These are phyloP conservation scores for Saccharomyces hybrid DNA, from an alignment of 1,139 yeast genomes.

Conservation along the genomic window DNA sequence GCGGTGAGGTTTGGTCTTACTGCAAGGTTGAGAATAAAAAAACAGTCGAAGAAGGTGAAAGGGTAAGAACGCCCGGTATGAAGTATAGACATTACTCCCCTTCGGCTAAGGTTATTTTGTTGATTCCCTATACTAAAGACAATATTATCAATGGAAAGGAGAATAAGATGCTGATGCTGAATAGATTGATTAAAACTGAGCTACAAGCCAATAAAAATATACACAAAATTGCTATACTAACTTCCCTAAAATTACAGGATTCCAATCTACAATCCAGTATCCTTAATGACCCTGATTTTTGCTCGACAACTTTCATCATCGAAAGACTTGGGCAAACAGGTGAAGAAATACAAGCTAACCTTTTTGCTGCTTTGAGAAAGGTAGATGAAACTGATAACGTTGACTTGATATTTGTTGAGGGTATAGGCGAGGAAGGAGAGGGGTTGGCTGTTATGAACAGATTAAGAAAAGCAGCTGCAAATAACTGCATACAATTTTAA, in stretches of 20 bases:
- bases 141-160: constrained; percentile 7
- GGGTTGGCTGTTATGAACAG: constrained; percentile 96
- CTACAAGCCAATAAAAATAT: constrained; percentile 9
- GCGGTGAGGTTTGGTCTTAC: constrained; percentile 60
- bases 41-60: constrained; percentile 56
- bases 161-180: too few relatives aligned
- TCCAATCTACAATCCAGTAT: not conserved
- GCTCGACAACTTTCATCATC: constrained; percentile 27
- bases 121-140: too few relatives aligned
- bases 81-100: constrained; percentile 95
- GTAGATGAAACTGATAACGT: constrained; percentile 56
- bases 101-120: constrained; percentile 70
- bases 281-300: not conserved
- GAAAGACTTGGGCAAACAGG: constrained; percentile 52
- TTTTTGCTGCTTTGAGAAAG: constrained; percentile 65
- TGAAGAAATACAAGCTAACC: constrained; percentile 59
- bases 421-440: constrained; percentile 59
- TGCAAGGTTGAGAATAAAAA: constrained; percentile 54
- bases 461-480: constrained; percentile 74
- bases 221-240: constrained; percentile 30
- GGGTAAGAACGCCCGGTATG: constrained; percentile 95
- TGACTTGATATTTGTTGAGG: constrained; percentile 63
- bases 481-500: constrained; percentile 31
- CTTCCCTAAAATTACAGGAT: constrained; percentile 17
- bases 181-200: constrained; percentile 10